Evolutionary conservation across 31 red algal species (phyloP).

Genomic region (Asparagopsis taxiformis): DNA sequence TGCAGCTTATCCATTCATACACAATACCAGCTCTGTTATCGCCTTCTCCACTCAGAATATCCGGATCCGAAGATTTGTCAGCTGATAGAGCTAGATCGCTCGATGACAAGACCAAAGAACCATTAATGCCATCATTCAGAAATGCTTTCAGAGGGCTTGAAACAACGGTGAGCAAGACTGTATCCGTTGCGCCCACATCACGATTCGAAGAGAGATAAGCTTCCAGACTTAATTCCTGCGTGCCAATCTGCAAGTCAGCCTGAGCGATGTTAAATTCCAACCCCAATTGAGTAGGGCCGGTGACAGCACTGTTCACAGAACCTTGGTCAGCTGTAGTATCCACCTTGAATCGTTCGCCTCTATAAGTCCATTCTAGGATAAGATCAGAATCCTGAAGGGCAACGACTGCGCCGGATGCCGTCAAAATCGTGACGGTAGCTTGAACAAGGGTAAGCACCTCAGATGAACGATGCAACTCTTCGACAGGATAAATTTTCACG

Average conservation of each 20-base stretch:
- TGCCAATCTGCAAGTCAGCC: conserved; percentile 36
- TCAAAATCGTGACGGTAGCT: conserved; percentile 10
- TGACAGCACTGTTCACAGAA: conserved; percentile 7
- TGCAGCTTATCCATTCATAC: conserved; percentile 37
- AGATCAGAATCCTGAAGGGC: conserved; percentile 9
- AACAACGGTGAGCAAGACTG: conserved; percentile 15
- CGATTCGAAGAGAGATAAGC: conserved; percentile 17
- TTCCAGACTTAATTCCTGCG: conserved; percentile 12
- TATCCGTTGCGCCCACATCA: conserved; percentile 16
- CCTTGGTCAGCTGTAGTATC: conserved; percentile 8
- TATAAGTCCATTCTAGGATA: conserved; percentile 29
- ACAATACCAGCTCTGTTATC: conserved; percentile 19
- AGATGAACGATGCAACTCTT: conserved; percentile 11
- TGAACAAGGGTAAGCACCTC: conserved; percentile 52
- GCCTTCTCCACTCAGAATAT: conserved; percentile 32
- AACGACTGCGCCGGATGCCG: background rate
- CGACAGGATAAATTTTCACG: conserved; percentile 31
- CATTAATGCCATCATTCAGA: conserved; percentile 59
- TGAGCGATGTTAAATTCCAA: conserved; percentile 57
- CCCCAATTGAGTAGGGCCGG: conserved; percentile 56
- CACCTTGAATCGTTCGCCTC: conserved; percentile 11
- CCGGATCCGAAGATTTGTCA: conserved; percentile 38
- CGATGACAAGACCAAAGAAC: conserved; percentile 20
- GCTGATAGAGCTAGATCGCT: conserved; percentile 24
- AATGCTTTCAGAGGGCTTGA: conserved; percentile 7